Evolutionary conservation across 2,329 filamentous ascomycete genomes (phyloP).

Genomic region (Venturia nashicola): DNA sequence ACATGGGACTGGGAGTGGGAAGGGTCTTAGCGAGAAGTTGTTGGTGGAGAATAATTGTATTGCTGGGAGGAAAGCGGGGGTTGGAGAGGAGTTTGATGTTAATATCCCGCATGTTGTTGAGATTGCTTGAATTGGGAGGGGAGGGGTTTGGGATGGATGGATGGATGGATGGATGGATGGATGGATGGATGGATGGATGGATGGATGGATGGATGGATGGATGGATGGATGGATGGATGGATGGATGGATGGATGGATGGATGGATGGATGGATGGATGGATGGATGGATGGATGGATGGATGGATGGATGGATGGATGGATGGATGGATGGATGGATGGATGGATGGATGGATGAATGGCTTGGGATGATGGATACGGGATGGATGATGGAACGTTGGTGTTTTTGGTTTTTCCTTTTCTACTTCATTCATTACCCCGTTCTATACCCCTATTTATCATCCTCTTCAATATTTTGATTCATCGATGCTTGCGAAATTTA

Average conservation of each 20-base stretch:
- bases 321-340: too few species aligned
- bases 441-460: neutral
- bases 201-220: too few species aligned
- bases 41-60: constrained; percentile 21
- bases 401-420: neutral
- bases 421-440: neutral
- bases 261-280: too few species aligned
- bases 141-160: neutral
- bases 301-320: too few species aligned
- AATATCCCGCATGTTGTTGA: constrained; percentile 17
- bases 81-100: constrained; percentile 25
- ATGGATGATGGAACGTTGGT: neutral
- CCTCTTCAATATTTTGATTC: too few species aligned
- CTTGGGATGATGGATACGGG: neutral
- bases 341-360: too few species aligned
- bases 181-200: too few species aligned
- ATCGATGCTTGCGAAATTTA: too few species aligned
- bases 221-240: too few species aligned
- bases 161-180: too few species aligned
- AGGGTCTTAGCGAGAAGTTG: constrained; percentile 19
- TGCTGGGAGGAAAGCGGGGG: constrained; percentile 21
- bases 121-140: neutral
- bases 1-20: constrained; percentile 17
- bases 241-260: too few species aligned
- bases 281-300: too few species aligned